phyloP scores from a whole-genome alignment of 1,284 basidiomycete species.

The Melampsora americana region DNA sequence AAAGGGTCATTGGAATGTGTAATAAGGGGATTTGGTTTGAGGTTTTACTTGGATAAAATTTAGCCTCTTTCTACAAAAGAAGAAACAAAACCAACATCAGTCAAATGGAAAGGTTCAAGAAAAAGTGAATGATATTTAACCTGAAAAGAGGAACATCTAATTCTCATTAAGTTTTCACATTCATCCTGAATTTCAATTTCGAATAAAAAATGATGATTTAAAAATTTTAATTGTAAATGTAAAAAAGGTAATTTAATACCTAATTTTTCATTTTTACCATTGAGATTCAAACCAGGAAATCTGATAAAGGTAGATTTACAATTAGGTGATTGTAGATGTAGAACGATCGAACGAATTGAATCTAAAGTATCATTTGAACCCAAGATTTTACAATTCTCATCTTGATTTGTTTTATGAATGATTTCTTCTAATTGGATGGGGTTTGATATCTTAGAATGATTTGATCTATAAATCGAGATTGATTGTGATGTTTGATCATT shows the following conservation, averaged over 20 bases:
- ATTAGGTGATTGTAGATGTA: conserved; percentile 39
- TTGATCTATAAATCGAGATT: conserved; percentile 14
- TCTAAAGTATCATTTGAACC: conserved; percentile 2
- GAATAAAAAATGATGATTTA: conserved; percentile 32
- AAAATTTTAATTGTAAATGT: conserved; percentile 35
- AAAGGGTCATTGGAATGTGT: conserved; percentile 10
- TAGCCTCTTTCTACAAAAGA: conserved; percentile 13
- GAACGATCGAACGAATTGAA: conserved; percentile 24
- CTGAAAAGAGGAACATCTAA: conserved; percentile 38
- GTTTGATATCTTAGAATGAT: too few relatives aligned
- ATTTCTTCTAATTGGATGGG: too few relatives aligned
- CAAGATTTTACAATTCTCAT: conserved; percentile 4
- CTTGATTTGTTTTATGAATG: too few relatives aligned
- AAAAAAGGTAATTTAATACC: conserved; percentile 30
- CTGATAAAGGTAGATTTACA: conserved; percentile 26
- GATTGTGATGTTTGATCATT: conserved; percentile 21
- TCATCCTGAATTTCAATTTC: conserved; percentile 21
- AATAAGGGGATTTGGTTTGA: neutral
- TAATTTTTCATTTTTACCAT: neutral
- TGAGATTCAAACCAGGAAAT: conserved; percentile 15
- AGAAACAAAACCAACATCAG: too few relatives aligned
- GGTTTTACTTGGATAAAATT: neutral
- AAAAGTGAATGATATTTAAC: conserved; percentile 15
- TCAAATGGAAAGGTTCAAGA: neutral
- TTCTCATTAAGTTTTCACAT: neutral